A percentile compares a stretch with the other conserved stretches of the same genome.
Evolutionary conservation across 2,329 filamentous ascomycete species (phyloP).

Genomic region (Pleomassaria siparia): DNA sequence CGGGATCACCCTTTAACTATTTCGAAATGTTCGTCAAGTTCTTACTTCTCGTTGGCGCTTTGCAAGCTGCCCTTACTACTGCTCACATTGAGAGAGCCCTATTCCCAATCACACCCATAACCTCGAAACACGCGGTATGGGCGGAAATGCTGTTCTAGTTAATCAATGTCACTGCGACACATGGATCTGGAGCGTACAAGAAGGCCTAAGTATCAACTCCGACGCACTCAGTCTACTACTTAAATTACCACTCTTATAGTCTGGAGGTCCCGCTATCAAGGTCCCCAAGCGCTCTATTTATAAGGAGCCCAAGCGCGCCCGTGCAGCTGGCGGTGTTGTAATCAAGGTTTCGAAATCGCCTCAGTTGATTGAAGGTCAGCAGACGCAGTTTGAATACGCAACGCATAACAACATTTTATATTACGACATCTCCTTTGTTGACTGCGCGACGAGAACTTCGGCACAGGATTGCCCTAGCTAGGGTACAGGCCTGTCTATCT

Average conservation of each 20-base stretch:
- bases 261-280: neutral
- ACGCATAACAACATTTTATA: conserved; percentile 5
- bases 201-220: neutral
- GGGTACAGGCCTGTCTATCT: conserved; percentile 7
- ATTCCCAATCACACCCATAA: too few relatives aligned
- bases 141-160: conserved; percentile 28
- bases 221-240: neutral
- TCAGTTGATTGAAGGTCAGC: conserved; percentile 4
- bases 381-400: conserved; percentile 12
- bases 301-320: conserved; percentile 5
- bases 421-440: conserved; percentile 16
- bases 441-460: conserved; percentile 9
- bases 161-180: conserved; percentile 15
- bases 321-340: conserved; percentile 8
- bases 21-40: too few relatives aligned
- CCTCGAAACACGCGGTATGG: too few relatives aligned
- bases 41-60: too few relatives aligned
- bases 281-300: conserved; percentile 3
- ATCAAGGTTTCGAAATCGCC: conserved; percentile 10
- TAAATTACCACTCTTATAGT: conserved; percentile 1
- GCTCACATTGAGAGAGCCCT: too few relatives aligned
- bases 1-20: too few relatives aligned
- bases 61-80: too few relatives aligned
- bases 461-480: conserved; percentile 9
- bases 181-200: conserved; percentile 8